Percentiles rank a stretch among this genome's conserved stretches.
These are phyloP conservation scores for Periconia sp. DNA, from an alignment of 2,329 filamentous ascomycete genomes.

Conservation along the genomic window DNA sequence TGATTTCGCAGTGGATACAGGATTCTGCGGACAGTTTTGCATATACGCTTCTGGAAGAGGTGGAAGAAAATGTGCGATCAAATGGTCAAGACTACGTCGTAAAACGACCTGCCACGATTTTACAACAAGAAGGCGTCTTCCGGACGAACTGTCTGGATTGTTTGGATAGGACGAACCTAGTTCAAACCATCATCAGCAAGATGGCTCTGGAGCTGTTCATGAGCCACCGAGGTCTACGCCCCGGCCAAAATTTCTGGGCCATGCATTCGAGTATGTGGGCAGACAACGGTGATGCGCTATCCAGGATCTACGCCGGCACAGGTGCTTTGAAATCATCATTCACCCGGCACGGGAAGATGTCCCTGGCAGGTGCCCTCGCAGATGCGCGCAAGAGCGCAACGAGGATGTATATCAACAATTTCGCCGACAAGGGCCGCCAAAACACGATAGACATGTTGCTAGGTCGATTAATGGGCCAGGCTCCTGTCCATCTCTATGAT, in stretches of 20 bases:
- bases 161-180: slow-evolving; percentile 90
- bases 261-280: slow-evolving; percentile 93
- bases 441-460: slow-evolving; percentile 93
- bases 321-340: slow-evolving; percentile 95
- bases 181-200: slow-evolving; percentile 93
- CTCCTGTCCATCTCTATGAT: slow-evolving; percentile 83
- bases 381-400: slow-evolving; percentile 94
- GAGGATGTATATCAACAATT: slow-evolving; percentile 95
- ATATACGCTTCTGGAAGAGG: slow-evolving; percentile 83
- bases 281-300: slow-evolving; percentile 92
- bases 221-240: slow-evolving; percentile 67
- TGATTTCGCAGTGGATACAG: slow-evolving; percentile 78
- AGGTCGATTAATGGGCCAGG: slow-evolving; percentile 80
- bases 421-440: slow-evolving; percentile 88
- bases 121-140: slow-evolving; percentile 95
- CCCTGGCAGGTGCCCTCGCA: slow-evolving; percentile 86
- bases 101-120: slow-evolving; percentile 62
- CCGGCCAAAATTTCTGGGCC: slow-evolving; percentile 83
- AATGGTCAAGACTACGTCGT: slow-evolving; percentile 45
- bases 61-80: slow-evolving; percentile 53
- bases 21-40: slow-evolving; percentile 82
- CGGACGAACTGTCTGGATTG: slow-evolving; percentile 96
- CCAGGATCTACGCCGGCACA: slow-evolving; percentile 94
- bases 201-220: slow-evolving; percentile 90
- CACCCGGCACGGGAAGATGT: slow-evolving; percentile 94